Conservation (phyloP, 1,284 basidiomycete genomes). For the Rhodotorula sp. region DNA sequence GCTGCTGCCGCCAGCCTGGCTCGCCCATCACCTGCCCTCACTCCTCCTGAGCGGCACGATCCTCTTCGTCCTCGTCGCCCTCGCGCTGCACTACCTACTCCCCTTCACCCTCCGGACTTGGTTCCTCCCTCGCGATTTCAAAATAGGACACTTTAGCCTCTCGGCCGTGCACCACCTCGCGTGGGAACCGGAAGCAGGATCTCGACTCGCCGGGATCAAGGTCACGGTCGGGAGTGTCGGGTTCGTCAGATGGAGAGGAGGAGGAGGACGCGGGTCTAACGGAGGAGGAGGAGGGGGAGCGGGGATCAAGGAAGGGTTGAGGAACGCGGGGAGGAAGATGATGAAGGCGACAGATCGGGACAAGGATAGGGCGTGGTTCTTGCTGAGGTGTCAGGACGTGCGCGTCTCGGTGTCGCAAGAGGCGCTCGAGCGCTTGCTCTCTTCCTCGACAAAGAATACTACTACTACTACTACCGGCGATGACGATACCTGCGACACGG, state of each 20-base stretch:
- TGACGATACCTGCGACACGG: not conserved
- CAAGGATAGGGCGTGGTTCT: slow-evolving; percentile 10
- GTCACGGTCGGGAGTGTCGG: slow-evolving; percentile 10
- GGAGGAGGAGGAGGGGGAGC: not conserved
- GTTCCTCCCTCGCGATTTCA: slow-evolving; percentile 12
- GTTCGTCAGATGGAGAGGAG: slow-evolving; percentile 12
- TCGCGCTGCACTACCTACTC: slow-evolving; percentile 10
- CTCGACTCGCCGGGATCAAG: not conserved
- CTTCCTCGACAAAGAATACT: not conserved
- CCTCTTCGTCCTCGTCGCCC: not conserved
- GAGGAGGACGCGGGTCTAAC: not conserved
- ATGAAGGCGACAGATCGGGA: not conserved
- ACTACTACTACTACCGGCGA: not conserved
- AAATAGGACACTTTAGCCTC: slow-evolving; percentile 15
- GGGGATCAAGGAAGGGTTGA: not conserved
- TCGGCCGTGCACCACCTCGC: slow-evolving; percentile 5
- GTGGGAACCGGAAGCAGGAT: not conserved
- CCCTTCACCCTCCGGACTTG: slow-evolving; percentile 7
- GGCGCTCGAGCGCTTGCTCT: not conserved
- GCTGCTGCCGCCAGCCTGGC: not conserved
- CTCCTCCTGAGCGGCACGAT: not conserved
- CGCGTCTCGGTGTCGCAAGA: slow-evolving; percentile 1
- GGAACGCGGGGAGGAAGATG: not conserved
- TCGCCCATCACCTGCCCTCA: not conserved
- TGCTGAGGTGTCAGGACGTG: slow-evolving; percentile 14